Conservation (phyloP, 768 basidiomycete species). For the Collybiopsis luxurians region DNA sequence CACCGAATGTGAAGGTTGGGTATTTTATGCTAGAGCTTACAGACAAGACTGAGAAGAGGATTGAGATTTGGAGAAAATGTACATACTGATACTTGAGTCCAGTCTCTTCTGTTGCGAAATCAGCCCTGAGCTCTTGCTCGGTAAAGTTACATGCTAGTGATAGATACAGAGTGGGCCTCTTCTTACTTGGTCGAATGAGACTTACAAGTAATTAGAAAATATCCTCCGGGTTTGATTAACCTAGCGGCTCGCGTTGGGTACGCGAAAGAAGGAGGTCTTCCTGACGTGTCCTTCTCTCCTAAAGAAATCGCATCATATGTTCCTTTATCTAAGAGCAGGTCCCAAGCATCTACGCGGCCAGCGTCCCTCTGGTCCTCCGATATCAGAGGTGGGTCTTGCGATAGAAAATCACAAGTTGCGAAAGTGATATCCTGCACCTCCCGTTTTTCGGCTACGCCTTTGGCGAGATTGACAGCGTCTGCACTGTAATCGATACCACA, state of each 20-base stretch:
- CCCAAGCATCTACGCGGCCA: conserved; percentile 47
- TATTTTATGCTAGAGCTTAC: conserved; percentile 70
- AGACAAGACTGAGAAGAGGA: background rate
- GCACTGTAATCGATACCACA: conserved; percentile 77
- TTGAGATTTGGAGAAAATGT: background rate
- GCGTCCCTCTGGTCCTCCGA: conserved; percentile 15
- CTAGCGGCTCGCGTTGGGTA: conserved; percentile 59
- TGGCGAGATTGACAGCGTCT: conserved; percentile 65
- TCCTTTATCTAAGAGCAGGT: conserved; percentile 82
- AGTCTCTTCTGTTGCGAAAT: conserved; percentile 46
- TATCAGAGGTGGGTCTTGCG: conserved; percentile 42
- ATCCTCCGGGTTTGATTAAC: conserved; percentile 62
- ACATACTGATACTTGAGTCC: conserved; percentile 62
- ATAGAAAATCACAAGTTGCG: conserved; percentile 62
- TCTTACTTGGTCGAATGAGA: background rate
- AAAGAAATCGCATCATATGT: conserved; percentile 86
- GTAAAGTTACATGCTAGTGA: conserved; percentile 79
- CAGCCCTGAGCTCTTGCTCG: conserved; percentile 62
- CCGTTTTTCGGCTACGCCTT: conserved; percentile 48
- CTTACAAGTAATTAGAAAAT: conserved; percentile 78
- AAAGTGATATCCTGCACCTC: conserved; percentile 48
- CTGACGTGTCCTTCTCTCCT: conserved; percentile 53
- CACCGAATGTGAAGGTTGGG: conserved; percentile 73
- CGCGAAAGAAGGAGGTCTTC: conserved; percentile 46
- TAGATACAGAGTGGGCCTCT: conserved; percentile 19